A percentile compares a stretch with the other conserved stretches of the same genome.
Evolutionary conservation across 805 yeast genomes (phyloP).

Genomic region (Jamesozyma jinghongensis): DNA sequence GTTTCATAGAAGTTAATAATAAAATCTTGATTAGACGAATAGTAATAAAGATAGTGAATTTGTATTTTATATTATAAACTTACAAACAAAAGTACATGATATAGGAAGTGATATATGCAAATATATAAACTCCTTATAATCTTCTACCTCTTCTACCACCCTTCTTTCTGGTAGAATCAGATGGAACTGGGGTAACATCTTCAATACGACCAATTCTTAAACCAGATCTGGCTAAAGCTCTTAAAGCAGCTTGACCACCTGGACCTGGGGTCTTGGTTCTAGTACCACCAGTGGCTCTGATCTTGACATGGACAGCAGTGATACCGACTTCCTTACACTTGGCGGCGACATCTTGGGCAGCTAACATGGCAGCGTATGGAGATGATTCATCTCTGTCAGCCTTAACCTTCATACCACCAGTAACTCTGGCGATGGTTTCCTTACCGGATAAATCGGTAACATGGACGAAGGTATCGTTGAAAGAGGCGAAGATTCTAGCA

Average conservation of each 20-base stretch:
- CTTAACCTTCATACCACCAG: conserved; percentile 99
- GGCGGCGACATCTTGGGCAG: conserved; percentile 99
- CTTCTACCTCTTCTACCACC: conserved; percentile 99
- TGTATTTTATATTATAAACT: background rate
- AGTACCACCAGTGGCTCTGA: conserved; percentile 99
- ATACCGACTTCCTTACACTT: conserved; percentile 99
- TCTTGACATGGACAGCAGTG: conserved; percentile 98
- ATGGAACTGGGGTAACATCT: conserved; percentile 99
- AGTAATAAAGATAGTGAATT: background rate
- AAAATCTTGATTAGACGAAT: background rate
- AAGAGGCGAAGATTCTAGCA: conserved; percentile 99
- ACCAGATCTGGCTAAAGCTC: conserved; percentile 99
- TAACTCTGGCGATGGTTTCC: conserved; percentile 99
- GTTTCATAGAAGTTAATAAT: no score
- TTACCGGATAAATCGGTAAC: conserved; percentile 99
- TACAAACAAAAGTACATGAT: background rate
- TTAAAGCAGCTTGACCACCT: conserved; percentile 98
- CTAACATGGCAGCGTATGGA: conserved; percentile 99
- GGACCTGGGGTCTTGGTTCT: conserved; percentile 99
- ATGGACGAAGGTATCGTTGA: conserved; percentile 99
- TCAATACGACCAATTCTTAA: conserved; percentile 99
- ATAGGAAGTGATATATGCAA: background rate
- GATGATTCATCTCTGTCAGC: conserved; percentile 99
- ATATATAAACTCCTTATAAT: conserved; percentile 43
- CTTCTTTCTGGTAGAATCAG: conserved; percentile 99